Percentiles rank a stretch among this genome's conserved stretches.
Conservation (phyloP, 345 rosid species). For the Excoecaria agallocha region DNA sequence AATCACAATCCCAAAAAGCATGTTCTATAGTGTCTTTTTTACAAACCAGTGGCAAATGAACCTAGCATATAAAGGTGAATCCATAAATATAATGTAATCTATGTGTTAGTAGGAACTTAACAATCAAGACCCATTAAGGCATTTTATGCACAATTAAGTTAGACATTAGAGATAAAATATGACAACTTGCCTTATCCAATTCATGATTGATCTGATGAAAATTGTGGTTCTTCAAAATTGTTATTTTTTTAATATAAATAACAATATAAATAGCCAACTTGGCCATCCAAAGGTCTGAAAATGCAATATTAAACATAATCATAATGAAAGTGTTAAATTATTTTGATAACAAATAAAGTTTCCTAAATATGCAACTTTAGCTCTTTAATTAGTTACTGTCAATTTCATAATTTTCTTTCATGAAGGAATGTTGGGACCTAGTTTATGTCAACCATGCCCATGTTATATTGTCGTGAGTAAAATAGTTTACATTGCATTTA, state of each 20-base stretch:
- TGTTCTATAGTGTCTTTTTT: no score
- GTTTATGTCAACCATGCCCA: no score
- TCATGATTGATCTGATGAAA: neutral
- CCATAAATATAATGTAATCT: no score
- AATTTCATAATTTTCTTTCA: neutral
- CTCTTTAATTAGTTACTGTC: neutral
- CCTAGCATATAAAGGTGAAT: no score
- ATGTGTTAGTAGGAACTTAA: no score
- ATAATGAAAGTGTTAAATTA: no score
- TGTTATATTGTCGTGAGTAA: no score
- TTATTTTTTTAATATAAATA: neutral
- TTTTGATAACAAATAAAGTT: neutral
- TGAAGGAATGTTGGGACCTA: no score
- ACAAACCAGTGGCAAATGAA: no score
- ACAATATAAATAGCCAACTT: neutral
- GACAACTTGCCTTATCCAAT: neutral
- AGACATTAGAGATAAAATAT: neutral
- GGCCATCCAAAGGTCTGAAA: neutral
- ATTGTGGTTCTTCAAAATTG: neutral
- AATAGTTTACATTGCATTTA: no score
- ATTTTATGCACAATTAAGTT: neutral
- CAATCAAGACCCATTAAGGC: neutral
- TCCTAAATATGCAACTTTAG: neutral
- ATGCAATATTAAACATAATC: neutral
- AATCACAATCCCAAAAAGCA: no score